Percentiles rank a stretch among this genome's conserved stretches.
phyloP scores from a whole-genome alignment of 768 basidiomycete genomes.

The Suillus variegatus region DNA sequence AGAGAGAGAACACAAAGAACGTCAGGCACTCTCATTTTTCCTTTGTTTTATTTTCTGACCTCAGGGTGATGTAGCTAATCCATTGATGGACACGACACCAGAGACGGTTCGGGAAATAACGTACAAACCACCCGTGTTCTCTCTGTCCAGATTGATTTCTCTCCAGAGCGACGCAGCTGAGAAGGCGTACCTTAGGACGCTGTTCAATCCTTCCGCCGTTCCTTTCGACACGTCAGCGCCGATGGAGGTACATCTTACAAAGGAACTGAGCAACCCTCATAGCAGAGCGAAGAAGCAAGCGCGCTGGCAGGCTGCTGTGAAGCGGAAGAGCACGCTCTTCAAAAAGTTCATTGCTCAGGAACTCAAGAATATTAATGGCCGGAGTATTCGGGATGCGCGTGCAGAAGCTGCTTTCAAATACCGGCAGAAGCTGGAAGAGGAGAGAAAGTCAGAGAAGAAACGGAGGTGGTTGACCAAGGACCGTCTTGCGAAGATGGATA shows the following conservation, averaged over 20 bases:
- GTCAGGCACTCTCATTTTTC: slow-evolving; percentile 6
- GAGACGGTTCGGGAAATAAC: slow-evolving; percentile 69
- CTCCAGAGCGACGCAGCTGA: slow-evolving; percentile 49
- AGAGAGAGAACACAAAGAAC: slow-evolving; percentile 38
- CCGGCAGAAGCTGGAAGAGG: slow-evolving; percentile 57
- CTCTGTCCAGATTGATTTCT: slow-evolving; percentile 35
- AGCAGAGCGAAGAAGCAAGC: slow-evolving; percentile 79
- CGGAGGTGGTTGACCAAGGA: slow-evolving; percentile 46
- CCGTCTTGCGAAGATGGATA: slow-evolving; percentile 38
- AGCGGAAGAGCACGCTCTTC: slow-evolving; percentile 49
- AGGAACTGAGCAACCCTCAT: slow-evolving; percentile 81
- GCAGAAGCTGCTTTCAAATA: slow-evolving; percentile 80
- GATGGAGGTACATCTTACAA: slow-evolving; percentile 63
- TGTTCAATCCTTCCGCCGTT: slow-evolving; percentile 40
- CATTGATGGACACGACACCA: slow-evolving; percentile 62
- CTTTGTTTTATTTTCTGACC: background rate
- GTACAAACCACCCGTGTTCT: slow-evolving; percentile 63
- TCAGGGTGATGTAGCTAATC: slow-evolving; percentile 24
- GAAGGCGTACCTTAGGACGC: slow-evolving; percentile 59
- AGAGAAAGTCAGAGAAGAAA: slow-evolving; percentile 62
- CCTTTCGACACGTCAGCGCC: slow-evolving; percentile 54
- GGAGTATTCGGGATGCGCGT: slow-evolving; percentile 60
- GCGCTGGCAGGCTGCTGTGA: slow-evolving; percentile 66
- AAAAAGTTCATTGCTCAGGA: slow-evolving; percentile 56
- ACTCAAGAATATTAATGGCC: slow-evolving; percentile 56